Conservation (phyloP, 768 basidiomycete species). For the Coprinellus aureogranulatus region DNA sequence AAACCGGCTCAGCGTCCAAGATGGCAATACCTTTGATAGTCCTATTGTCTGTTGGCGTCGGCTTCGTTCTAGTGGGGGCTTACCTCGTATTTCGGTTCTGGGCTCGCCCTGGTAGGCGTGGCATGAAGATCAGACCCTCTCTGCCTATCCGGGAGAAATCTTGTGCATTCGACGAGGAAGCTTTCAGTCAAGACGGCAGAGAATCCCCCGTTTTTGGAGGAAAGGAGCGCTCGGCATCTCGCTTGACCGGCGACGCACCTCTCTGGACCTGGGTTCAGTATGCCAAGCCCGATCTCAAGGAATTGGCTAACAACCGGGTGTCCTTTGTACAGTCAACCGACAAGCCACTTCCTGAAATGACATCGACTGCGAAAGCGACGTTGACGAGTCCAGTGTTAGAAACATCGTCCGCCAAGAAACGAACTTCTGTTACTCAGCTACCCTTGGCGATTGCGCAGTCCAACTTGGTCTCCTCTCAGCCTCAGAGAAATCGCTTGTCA, state of each 20-base stretch:
- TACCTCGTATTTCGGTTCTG: slow-evolving; percentile 48
- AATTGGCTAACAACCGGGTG: slow-evolving; percentile 3
- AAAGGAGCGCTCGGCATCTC: slow-evolving; percentile 55
- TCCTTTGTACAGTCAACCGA: slow-evolving; percentile 15
- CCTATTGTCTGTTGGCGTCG: slow-evolving; percentile 51
- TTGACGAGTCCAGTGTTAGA: too few species aligned
- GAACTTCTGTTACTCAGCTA: not conserved
- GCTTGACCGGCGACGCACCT: slow-evolving; percentile 38
- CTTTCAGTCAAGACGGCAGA: slow-evolving; percentile 37
- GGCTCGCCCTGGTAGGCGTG: slow-evolving; percentile 44
- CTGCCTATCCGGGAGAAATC: slow-evolving; percentile 67
- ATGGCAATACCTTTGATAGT: slow-evolving; percentile 50
- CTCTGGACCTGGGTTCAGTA: slow-evolving; percentile 62
- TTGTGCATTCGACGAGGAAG: slow-evolving; percentile 42
- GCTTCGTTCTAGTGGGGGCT: slow-evolving; percentile 46
- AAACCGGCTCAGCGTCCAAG: slow-evolving; percentile 22
- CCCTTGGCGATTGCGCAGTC: not conserved
- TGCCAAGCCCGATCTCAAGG: slow-evolving; percentile 30
- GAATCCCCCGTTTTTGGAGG: slow-evolving; percentile 80
- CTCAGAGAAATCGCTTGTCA: slow-evolving; percentile 29
- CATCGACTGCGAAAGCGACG: slow-evolving; percentile 10
- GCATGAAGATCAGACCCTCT: slow-evolving; percentile 64
- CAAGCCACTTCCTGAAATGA: slow-evolving; percentile 10
- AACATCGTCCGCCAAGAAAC: slow-evolving; percentile 1
- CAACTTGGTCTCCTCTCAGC: not conserved